Evolutionary conservation across 768 basidiomycete species (phyloP), one percentile per base, ranked within the genome.

Genomic region (Kwoniella shandongensis): DNA sequence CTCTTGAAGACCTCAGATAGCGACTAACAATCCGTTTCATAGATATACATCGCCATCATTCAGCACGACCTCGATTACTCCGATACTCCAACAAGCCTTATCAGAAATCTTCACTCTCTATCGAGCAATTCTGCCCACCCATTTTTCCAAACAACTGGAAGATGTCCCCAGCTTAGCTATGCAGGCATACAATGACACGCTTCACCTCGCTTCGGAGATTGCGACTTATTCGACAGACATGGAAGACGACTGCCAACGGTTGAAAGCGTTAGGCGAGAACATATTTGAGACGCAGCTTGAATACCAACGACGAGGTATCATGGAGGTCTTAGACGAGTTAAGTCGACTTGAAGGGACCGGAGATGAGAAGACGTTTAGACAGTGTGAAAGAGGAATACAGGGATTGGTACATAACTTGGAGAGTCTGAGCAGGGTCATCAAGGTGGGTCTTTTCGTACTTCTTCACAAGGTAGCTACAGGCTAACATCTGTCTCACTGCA

Each of bases 161-260:
- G 74, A 80, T 35, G 78, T 81, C 0, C 78, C 85, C 10, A 83
- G 83, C 18, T 76, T 80, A 25, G 79, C 82, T 1, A 85, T 94
- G 82, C 83, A 84, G 46, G 87, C 87, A 71, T 85, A 88, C 17
- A 96, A 96, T 72, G 87, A 93, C 61, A 89, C 86, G 63, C 66
- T 82, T 20, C 89, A 86, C 71, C 80, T 93, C 25, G 67, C 78
- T 0, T 35, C 41, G 2, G 59, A 86, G 63, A 72, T 86, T 0
- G 79, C 78, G 54, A 27, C 55, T 51, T 8, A 72, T 55, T 26
- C 40, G 4, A 44, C 15, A 4, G 22, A 22, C 27, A 22, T 44
- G 18, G 49, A 59, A 53, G 10, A 59, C 63, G 27, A 74, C 81
- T 25, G 79, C 79, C 62, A 83, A 81, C 41, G 81, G 79, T 56